These are phyloP conservation scores for Flaveria trinervia DNA, from an alignment of 129 eudicot genomes.

Conservation along the genomic window DNA sequence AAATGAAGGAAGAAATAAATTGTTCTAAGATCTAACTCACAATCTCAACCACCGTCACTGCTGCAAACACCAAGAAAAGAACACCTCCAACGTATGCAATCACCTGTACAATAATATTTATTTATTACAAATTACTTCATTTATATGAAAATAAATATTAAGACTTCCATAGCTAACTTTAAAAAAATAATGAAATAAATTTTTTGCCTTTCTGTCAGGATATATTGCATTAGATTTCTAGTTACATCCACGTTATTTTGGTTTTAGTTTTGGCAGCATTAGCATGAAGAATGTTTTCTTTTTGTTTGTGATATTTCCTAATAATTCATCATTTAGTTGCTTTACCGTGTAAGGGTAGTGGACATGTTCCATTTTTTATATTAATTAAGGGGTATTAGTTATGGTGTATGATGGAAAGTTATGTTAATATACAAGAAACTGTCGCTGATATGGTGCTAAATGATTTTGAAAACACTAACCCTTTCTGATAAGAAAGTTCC, in stretches of 20 bases:
- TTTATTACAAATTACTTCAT: background rate
- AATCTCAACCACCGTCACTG: slow-evolving; percentile 76
- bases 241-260: slow-evolving; percentile 10
- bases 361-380: background rate
- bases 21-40: slow-evolving; percentile 39
- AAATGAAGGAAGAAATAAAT: background rate
- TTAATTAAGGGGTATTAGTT: background rate
- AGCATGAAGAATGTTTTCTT: slow-evolving; percentile 10
- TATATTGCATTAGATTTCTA: slow-evolving; percentile 25
- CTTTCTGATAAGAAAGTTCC: slow-evolving; percentile 92
- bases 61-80: slow-evolving; percentile 93
- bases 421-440: background rate
- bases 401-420: slow-evolving; percentile 11
- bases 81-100: slow-evolving; percentile 88
- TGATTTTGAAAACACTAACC: slow-evolving; percentile 37
- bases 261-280: slow-evolving; percentile 23
- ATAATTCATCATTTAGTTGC: slow-evolving; percentile 1
- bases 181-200: background rate
- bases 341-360: background rate
- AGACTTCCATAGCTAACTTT: background rate
- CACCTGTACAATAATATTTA: slow-evolving; percentile 45
- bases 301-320: slow-evolving; percentile 11
- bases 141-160: too few species aligned
- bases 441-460: background rate
- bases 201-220: slow-evolving; percentile 28